Evolutionary conservation across 2,329 filamentous ascomycete species (phyloP).

Genomic region (Nemania bipapillata): DNA sequence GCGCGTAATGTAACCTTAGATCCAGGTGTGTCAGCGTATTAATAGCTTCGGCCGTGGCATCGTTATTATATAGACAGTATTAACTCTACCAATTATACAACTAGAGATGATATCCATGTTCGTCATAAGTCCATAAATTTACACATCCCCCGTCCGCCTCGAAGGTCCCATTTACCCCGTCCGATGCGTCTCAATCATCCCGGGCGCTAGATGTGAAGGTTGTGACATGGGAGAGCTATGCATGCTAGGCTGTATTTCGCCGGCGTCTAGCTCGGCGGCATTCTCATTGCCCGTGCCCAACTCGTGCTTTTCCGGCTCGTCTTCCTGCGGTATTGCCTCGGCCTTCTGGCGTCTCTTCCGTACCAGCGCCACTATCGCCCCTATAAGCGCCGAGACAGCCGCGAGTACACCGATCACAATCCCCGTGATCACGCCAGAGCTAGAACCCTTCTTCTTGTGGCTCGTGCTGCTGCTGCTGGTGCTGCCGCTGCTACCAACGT

Average conservation of each 20-base stretch:
- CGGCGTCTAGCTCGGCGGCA: background rate
- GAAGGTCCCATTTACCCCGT: background rate
- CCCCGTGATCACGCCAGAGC: conserved; percentile 23
- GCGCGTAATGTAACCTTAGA: background rate
- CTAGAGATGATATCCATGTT: background rate
- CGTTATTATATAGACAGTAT: background rate
- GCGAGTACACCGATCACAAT: conserved; percentile 26
- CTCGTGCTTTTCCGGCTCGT: background rate
- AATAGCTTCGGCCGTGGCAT: background rate
- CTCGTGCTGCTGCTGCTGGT: background rate
- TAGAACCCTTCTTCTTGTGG: background rate
- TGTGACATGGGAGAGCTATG: no score
- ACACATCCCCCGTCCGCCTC: background rate
- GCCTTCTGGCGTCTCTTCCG: background rate
- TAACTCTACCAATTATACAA: background rate
- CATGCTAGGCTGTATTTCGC: background rate
- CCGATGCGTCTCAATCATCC: no score
- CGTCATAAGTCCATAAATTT: background rate
- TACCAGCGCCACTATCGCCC: no score
- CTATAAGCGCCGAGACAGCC: background rate
- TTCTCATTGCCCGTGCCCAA: background rate
- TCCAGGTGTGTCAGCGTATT: background rate
- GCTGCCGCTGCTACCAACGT: background rate
- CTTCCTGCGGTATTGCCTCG: background rate
- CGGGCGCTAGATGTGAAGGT: no score